Evolutionary conservation across 257 asterid genomes (phyloP).

Genomic region (Nicotiana tabacum): DNA sequence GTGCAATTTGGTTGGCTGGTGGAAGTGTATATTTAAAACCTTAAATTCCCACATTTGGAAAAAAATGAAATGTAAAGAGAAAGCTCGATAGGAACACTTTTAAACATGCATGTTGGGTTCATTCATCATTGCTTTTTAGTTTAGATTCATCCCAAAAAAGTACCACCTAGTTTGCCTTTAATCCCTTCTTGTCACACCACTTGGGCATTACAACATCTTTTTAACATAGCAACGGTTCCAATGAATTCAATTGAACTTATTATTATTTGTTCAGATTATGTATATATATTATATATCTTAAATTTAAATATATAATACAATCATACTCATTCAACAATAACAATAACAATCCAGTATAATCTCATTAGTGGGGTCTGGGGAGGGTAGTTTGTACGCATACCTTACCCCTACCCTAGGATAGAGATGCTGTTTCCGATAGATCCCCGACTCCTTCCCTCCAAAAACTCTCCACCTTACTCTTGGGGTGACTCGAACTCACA

Average conservation of each 20-base stretch:
- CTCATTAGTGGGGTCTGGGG: too few species aligned
- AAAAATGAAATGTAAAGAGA: neutral
- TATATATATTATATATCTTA: neutral
- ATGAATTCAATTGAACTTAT: neutral
- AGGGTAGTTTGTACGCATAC: too few species aligned
- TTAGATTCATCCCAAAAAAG: neutral
- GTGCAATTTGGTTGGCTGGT: conserved; percentile 12
- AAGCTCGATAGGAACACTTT: conserved; percentile 2
- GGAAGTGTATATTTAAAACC: conserved; percentile 20
- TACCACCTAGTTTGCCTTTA: neutral
- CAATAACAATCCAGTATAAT: too few species aligned
- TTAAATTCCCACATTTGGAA: conserved; percentile 38
- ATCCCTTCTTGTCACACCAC: neutral
- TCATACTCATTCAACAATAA: neutral
- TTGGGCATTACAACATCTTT: neutral
- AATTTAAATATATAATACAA: neutral
- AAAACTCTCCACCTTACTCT: too few species aligned
- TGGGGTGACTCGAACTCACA: neutral
- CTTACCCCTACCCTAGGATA: too few species aligned
- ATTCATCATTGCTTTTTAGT: neutral
- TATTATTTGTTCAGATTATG: neutral
- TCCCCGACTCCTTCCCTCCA: too few species aligned
- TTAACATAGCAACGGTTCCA: neutral
- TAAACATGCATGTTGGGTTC: conserved; percentile 8
- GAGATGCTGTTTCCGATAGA: too few species aligned